Evolutionary conservation across 2,329 filamentous ascomycete species (phyloP).

Genomic region (Botryosphaeria dothidea): DNA sequence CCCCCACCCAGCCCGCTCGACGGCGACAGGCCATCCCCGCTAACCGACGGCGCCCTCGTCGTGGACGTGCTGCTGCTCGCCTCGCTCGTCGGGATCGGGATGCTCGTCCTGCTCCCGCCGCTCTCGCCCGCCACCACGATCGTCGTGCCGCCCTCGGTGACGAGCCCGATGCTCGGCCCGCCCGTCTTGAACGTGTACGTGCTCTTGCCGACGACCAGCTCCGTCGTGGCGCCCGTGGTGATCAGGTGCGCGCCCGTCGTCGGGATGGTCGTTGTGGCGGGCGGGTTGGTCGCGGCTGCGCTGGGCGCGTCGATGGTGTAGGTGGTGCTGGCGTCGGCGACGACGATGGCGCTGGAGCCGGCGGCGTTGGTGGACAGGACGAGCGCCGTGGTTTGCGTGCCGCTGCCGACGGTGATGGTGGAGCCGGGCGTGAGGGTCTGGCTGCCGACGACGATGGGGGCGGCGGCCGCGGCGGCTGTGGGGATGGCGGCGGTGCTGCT

Average conservation of each 20-base stretch:
- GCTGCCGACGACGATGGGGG: neutral
- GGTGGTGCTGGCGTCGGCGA: neutral
- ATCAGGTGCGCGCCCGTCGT: neutral
- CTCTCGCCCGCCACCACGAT: neutral
- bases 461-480: neutral
- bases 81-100: slow-evolving; percentile 16
- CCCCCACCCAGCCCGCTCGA: neutral
- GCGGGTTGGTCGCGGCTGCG: neutral
- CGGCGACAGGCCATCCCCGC: neutral
- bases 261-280: neutral
- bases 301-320: slow-evolving; percentile 2
- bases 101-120: neutral
- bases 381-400: neutral
- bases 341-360: neutral
- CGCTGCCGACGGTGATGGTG: neutral
- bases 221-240: neutral
- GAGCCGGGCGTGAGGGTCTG: neutral
- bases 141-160: neutral
- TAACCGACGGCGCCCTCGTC: slow-evolving; percentile 19
- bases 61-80: neutral
- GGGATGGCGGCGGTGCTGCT: neutral
- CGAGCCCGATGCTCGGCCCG: neutral
- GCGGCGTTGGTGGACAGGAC: neutral
- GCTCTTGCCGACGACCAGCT: neutral
- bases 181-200: slow-evolving; percentile 4